Evolutionary conservation across 805 yeast genomes (phyloP).

Genomic region (Lipomyces chichibuensis): DNA sequence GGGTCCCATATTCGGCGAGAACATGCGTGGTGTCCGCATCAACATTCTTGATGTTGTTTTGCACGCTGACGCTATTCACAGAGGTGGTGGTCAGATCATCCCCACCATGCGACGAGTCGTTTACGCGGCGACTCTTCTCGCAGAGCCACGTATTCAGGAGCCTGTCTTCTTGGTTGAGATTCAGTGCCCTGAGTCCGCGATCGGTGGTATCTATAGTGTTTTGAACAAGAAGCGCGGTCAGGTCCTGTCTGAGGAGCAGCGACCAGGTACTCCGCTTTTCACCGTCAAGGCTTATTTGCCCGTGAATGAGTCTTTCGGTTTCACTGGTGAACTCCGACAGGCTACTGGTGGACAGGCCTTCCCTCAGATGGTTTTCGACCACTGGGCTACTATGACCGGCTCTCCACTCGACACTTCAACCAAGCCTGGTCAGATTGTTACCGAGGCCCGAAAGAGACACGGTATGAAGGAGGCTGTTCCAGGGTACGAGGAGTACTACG

Average conservation of each 20-base stretch:
- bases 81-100: conserved; percentile 99
- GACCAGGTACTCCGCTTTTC: conserved; percentile 99
- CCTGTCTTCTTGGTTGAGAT: conserved; percentile 99
- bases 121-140: conserved; percentile 96
- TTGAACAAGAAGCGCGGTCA: conserved; percentile 98
- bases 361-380: conserved; percentile 99
- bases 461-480: conserved; percentile 98
- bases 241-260: conserved; percentile 98
- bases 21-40: conserved; percentile 92
- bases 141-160: conserved; percentile 99
- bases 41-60: conserved; percentile 98
- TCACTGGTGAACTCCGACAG: conserved; percentile 99
- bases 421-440: conserved; percentile 68
- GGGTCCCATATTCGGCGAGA: conserved; percentile 98
- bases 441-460: conserved; percentile 84
- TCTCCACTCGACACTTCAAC: conserved; percentile 87
- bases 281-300: conserved; percentile 99
- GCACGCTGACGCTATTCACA: conserved; percentile 99
- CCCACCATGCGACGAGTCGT: conserved; percentile 99
- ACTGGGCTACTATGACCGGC: conserved; percentile 90
- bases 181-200: conserved; percentile 98
- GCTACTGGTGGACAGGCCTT: conserved; percentile 99
- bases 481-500: conserved; percentile 98
- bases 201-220: conserved; percentile 99
- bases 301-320: conserved; percentile 99